These are phyloP conservation scores for Stachybotrys echinatus DNA, from an alignment of 2,329 filamentous ascomycete species.

Conservation along the genomic window DNA sequence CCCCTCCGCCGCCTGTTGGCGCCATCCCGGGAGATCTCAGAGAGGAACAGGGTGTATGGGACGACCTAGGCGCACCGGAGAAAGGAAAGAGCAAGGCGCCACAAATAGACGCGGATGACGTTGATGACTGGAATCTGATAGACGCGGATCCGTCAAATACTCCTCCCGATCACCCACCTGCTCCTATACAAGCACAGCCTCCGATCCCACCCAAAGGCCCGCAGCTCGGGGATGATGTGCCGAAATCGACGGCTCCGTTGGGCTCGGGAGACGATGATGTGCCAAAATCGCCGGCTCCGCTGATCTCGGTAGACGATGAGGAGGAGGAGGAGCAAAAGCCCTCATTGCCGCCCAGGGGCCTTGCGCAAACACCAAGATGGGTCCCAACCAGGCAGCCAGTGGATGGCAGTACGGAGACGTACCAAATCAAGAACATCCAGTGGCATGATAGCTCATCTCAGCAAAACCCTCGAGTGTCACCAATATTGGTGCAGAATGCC, in stretches of 20 bases:
- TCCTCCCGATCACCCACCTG: background rate
- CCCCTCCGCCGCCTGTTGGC: conserved; percentile 12
- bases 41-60: conserved; percentile 44
- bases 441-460: conserved; percentile 66
- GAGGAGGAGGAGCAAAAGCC: conserved; percentile 23
- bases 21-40: conserved; percentile 26
- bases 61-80: conserved; percentile 33
- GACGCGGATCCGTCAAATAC: conserved; percentile 30
- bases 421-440: conserved; percentile 85
- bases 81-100: conserved; percentile 32
- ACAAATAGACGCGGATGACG: conserved; percentile 9
- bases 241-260: too few species aligned
- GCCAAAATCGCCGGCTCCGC: background rate
- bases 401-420: conserved; percentile 64
- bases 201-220: background rate
- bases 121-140: conserved; percentile 48
- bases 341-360: conserved; percentile 30
- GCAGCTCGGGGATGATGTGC: background rate
- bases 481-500: conserved; percentile 85
- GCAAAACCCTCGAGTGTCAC: conserved; percentile 67
- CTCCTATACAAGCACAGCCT: background rate
- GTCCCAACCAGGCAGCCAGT: conserved; percentile 35
- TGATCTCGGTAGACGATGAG: too few species aligned
- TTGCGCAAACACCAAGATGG: conserved; percentile 23
- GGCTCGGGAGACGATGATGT: background rate